phyloP scores from a whole-genome alignment of 345 rosid species.

The Citrus unshiu region DNA sequence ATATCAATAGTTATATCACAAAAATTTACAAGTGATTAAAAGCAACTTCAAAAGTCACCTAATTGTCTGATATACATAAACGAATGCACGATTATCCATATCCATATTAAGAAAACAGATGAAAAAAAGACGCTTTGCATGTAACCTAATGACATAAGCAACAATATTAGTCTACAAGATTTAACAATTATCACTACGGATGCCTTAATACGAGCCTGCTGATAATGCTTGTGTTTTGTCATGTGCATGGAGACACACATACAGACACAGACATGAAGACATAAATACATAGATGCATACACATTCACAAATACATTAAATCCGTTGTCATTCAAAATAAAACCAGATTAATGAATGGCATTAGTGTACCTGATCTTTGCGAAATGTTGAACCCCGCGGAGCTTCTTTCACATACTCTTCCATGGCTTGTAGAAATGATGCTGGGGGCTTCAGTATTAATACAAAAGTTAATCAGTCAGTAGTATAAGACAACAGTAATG shows the following conservation, averaged over 20 bases:
- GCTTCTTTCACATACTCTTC: conserved; percentile 95
- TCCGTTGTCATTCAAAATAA: background rate
- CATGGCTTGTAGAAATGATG: conserved; percentile 96
- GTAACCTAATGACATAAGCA: background rate
- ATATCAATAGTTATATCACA: background rate
- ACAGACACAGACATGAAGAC: background rate
- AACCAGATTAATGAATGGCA: background rate
- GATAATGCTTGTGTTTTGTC: background rate
- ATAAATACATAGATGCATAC: background rate
- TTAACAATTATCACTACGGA: background rate
- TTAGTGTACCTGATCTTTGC: conserved; percentile 69
- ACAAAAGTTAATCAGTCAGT: background rate
- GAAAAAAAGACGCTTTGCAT: background rate
- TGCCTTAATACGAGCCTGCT: background rate
- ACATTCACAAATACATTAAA: background rate
- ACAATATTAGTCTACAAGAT: background rate
- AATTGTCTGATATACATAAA: background rate
- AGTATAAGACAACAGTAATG: background rate
- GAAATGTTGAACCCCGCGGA: conserved; percentile 51
- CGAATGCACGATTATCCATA: background rate
- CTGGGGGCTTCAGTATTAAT: conserved; percentile 48
- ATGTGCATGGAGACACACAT: background rate
- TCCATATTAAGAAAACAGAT: background rate
- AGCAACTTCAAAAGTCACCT: background rate
- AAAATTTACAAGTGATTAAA: too few relatives aligned